These are phyloP conservation scores for Termitomyces sp. DNA, from an alignment of 768 basidiomycete genomes.

Conservation along the genomic window DNA sequence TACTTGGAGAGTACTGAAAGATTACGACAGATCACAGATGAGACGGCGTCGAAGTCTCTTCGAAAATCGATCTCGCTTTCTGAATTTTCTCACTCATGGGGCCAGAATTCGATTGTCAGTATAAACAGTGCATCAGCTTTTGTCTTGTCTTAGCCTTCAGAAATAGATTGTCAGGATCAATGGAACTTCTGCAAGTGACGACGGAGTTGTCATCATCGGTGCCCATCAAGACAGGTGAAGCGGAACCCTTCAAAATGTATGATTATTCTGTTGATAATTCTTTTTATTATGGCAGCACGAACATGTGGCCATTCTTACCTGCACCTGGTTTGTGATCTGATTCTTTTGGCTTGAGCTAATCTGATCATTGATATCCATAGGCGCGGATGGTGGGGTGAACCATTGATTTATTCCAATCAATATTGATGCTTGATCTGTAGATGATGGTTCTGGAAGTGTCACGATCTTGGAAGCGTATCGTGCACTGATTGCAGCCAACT, in stretches of 20 bases:
- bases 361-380: constrained; percentile 23
- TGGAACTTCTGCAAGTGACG: constrained; percentile 57
- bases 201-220: constrained; percentile 61
- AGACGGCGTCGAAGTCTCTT: constrained; percentile 54
- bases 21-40: constrained; percentile 50
- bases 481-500: constrained; percentile 61
- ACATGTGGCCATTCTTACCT: constrained; percentile 69
- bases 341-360: constrained; percentile 18
- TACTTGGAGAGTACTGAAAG: neutral
- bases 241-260: constrained; percentile 5
- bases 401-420: constrained; percentile 10
- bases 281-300: constrained; percentile 40
- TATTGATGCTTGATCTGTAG: constrained; percentile 31
- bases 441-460: constrained; percentile 74
- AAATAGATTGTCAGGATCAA: constrained; percentile 71
- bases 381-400: constrained; percentile 39
- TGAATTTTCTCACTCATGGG: constrained; percentile 80
- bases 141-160: constrained; percentile 8
- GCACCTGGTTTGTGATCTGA: constrained; percentile 54
- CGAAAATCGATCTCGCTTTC: constrained; percentile 52
- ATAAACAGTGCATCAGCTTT: constrained; percentile 2
- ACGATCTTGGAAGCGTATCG: constrained; percentile 78
- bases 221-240: constrained; percentile 81
- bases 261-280: constrained; percentile 3
- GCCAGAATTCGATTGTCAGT: constrained; percentile 73